Evolutionary conservation across 176 grass and related monocot species (phyloP).

Genomic region (Hsuehochloa calcarea): DNA sequence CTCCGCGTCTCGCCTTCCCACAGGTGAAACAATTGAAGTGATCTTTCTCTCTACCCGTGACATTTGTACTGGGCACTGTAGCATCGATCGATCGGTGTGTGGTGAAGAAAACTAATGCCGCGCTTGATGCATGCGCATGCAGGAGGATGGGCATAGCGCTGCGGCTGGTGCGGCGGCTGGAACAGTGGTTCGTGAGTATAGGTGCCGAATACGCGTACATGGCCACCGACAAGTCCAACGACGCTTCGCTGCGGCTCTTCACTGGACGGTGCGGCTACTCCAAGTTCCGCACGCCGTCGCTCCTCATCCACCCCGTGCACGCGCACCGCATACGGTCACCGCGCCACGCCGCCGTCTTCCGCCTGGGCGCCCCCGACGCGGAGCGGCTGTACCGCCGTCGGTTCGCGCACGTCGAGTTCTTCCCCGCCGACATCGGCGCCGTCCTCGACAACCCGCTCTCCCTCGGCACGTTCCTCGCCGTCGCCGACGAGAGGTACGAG

Average conservation of each 20-base stretch:
- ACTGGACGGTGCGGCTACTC: conserved; percentile 70
- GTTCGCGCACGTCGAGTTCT: conserved; percentile 66
- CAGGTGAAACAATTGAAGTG: conserved; percentile 32
- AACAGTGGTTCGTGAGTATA: conserved; percentile 61
- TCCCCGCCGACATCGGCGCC: conserved; percentile 75
- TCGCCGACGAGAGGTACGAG: conserved; percentile 6
- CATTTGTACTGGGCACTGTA: not conserved
- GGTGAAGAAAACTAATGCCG: not conserved
- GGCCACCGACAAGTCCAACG: conserved; percentile 80
- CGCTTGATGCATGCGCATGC: not conserved
- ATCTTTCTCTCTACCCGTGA: not conserved
- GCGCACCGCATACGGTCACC: conserved; percentile 49
- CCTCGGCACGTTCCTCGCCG: conserved; percentile 63
- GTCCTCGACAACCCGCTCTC: conserved; percentile 70
- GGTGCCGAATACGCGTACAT: conserved; percentile 88
- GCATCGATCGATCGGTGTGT: not conserved
- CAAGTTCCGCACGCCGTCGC: conserved; percentile 90
- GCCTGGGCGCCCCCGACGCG: conserved; percentile 50
- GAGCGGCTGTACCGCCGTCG: conserved; percentile 55
- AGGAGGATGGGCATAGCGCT: conserved; percentile 77
- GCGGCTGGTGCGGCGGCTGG: conserved; percentile 49
- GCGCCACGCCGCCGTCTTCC: conserved; percentile 30
- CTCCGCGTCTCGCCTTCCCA: conserved; percentile 62
- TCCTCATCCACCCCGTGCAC: conserved; percentile 90
- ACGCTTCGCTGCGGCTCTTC: conserved; percentile 77